A percentile compares a stretch with the other conserved stretches of the same genome.
Evolutionary conservation across 192 early-diverging fungal genomes (phyloP).

Genomic region (Podila epigama): DNA sequence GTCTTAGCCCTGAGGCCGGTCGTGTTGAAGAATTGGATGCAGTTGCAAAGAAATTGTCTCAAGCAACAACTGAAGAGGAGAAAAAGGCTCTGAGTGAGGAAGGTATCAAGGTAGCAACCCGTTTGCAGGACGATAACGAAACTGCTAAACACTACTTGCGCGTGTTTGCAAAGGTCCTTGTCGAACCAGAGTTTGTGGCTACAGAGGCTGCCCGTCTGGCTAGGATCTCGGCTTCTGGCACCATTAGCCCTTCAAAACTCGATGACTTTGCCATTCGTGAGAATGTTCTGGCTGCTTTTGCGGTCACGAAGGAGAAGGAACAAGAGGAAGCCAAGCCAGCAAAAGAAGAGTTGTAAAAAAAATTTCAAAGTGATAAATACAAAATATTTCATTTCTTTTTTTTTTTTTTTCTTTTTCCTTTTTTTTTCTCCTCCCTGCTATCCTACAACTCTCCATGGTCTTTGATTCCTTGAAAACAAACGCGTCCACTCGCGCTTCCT

Average conservation of each 20-base stretch:
- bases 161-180: slow-evolving; percentile 83
- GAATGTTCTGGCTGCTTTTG: slow-evolving; percentile 76
- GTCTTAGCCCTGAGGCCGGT: slow-evolving; percentile 60
- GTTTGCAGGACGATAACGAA: slow-evolving; percentile 2
- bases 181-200: slow-evolving; percentile 70
- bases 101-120: slow-evolving; percentile 51
- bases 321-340: neutral
- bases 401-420: neutral
- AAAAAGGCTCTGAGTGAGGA: slow-evolving; percentile 56
- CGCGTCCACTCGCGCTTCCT: no score
- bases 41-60: slow-evolving; percentile 64
- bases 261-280: slow-evolving; percentile 84
- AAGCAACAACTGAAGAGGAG: slow-evolving; percentile 51
- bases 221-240: slow-evolving; percentile 72
- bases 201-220: slow-evolving; percentile 80
- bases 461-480: no score
- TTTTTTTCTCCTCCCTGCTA: neutral
- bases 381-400: neutral
- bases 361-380: neutral
- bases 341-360: slow-evolving; percentile 15
- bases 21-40: slow-evolving; percentile 61
- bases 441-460: no score
- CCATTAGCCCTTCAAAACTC: slow-evolving; percentile 67
- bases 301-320: neutral
- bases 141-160: slow-evolving; percentile 84